Evolutionary conservation across 1,284 basidiomycete species (phyloP).

Genomic region (Leccinum huronense): DNA sequence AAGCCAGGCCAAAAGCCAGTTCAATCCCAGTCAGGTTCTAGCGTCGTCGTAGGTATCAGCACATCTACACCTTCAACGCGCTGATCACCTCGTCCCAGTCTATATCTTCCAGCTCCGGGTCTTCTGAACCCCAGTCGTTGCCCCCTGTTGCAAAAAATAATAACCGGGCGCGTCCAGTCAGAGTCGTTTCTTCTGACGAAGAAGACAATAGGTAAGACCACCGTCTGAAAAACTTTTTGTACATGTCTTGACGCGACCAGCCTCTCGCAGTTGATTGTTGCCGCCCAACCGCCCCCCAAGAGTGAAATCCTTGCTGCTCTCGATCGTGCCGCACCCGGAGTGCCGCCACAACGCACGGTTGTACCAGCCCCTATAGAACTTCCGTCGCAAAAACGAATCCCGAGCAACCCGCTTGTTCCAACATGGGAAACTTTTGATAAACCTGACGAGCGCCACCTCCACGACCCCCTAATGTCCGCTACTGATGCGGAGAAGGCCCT

Average conservation of each 20-base stretch:
- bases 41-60: slow-evolving; percentile 24
- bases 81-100: slow-evolving; percentile 14
- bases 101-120: slow-evolving; percentile 26
- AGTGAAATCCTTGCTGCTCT: slow-evolving; percentile 25
- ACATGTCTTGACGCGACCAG: slow-evolving; percentile 15
- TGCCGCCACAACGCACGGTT: slow-evolving; percentile 17
- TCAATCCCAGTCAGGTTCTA: slow-evolving; percentile 2
- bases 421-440: slow-evolving; percentile 36
- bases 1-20: slow-evolving; percentile 24
- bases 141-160: slow-evolving; percentile 8
- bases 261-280: slow-evolving; percentile 3
- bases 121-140: slow-evolving; percentile 25
- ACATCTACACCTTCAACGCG: not conserved
- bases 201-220: slow-evolving; percentile 24
- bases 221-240: not conserved
- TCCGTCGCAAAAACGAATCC: slow-evolving; percentile 22
- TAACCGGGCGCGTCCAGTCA: slow-evolving; percentile 11
- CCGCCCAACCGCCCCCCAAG: slow-evolving; percentile 9
- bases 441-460: slow-evolving; percentile 33
- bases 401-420: slow-evolving; percentile 8
- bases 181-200: slow-evolving; percentile 32
- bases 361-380: slow-evolving; percentile 34
- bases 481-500: slow-evolving; percentile 64
- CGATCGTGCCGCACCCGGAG: slow-evolving; percentile 24
- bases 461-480: slow-evolving; percentile 41